phyloP scores from a whole-genome alignment of 352 stramenopile genomes.

The Phytophthora colocasiae region DNA sequence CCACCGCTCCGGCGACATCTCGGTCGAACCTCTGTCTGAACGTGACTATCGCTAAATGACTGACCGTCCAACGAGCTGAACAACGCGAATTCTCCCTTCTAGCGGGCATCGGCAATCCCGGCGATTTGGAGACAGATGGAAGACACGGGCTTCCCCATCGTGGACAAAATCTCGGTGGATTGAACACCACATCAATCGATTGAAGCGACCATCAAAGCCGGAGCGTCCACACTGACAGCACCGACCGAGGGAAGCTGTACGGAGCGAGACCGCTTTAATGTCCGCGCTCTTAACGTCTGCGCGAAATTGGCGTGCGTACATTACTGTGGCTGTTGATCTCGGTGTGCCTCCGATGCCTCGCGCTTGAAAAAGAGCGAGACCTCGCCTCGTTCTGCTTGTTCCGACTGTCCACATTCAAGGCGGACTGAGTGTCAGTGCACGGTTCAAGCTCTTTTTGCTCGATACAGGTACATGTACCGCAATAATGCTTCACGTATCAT shows the following conservation, averaged over 20 bases:
- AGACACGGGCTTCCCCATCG: constrained; percentile 28
- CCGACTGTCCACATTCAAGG: constrained; percentile 13
- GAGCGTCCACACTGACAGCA: constrained; percentile 4
- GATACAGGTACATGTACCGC: background rate
- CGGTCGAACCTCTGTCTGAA: constrained; percentile 11
- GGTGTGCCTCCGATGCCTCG: constrained; percentile 16
- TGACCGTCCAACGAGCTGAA: constrained; percentile 7
- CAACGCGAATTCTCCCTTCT: constrained; percentile 10
- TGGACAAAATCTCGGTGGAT: constrained; percentile 30
- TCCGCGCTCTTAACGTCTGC: constrained; percentile 16
- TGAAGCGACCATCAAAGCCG: constrained; percentile 25
- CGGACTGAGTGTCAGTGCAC: constrained; percentile 1
- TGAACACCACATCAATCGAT: constrained; percentile 21
- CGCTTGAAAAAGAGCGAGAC: constrained; percentile 31
- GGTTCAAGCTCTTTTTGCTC: too few species aligned
- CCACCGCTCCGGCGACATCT: constrained; percentile 26
- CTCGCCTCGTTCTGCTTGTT: background rate
- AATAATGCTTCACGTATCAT: background rate
- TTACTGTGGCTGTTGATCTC: constrained; percentile 14
- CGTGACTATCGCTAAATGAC: constrained; percentile 30
- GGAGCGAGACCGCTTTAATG: constrained; percentile 17
- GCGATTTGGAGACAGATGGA: constrained; percentile 41
- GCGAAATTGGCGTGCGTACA: constrained; percentile 9
- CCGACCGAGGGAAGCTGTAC: constrained; percentile 23
- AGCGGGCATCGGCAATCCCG: constrained; percentile 6